Evolutionary conservation across 2,329 filamentous ascomycete species (phyloP), one percentile per base, ranked within the genome.

Genomic region (Colletotrichum ledebouriae): DNA sequence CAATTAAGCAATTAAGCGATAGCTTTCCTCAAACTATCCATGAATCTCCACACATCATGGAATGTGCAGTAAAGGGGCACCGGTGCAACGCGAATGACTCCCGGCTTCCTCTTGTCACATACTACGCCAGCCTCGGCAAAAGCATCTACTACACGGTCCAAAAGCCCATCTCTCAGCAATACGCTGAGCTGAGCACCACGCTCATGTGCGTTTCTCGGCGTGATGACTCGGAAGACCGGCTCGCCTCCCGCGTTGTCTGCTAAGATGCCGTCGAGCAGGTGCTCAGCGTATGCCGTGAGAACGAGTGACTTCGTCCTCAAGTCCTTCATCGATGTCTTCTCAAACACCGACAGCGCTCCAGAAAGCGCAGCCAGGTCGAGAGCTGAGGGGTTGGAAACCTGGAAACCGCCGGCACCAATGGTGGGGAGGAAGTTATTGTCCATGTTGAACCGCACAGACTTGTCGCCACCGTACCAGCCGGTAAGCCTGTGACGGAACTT

Each of bases 21-120:
- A 1, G 73, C 75, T 33, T 59, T 69, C 42, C 77, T 73, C 55
- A 85, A 59, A 3, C 81, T 76, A 70, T 82, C 76, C 77, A 85
- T 82, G 63, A 84, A 85, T 53, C 72, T 79, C 79, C 79, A 84
- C 6, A 94, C 89, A 73, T 97, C 94, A 67, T 85, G 83, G 76
- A 92, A 97, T 0, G 87, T 89, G 74, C 95, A 95, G 79, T 97
- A 97, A 72, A 97, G 78, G 9, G 94, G 94, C 47, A 92, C 91
- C 1, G 94, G 94, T 2, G 94, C 93, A 1, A 97, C 89, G 2
- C 94, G 84, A 58, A 97, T 90, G 15, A 97, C 94, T 76, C 94
- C 90, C 1, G 94, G 94, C 77, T 92, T 93, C 67, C 94, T 84
- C 84, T 96, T 92, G 76, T 97, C 94, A 42, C 92, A 89, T 1